phyloP scores from a whole-genome alignment of 2,329 filamentous ascomycete genomes.

The Hirsutella minnesotensis region DNA sequence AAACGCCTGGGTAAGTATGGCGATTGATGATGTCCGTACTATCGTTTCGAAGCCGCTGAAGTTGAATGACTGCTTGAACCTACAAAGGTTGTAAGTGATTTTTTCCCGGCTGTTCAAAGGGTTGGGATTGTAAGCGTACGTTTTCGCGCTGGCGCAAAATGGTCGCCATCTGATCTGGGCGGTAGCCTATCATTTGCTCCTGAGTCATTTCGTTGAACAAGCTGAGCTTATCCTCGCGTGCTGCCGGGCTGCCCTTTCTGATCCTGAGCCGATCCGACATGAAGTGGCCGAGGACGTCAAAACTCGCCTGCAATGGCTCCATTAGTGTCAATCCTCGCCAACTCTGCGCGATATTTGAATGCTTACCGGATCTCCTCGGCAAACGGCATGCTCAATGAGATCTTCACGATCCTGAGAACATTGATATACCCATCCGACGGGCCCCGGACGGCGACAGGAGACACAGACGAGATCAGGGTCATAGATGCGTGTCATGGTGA shows the following conservation, averaged over 20 bases:
- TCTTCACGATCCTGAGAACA: conserved; percentile 54
- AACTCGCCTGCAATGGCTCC: conserved; percentile 12
- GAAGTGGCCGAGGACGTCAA: conserved; percentile 21
- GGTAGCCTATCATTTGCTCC: conserved; percentile 32
- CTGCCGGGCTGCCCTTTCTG: conserved; percentile 27
- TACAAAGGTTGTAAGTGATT: conserved; percentile 6
- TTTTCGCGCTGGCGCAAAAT: conserved; percentile 39
- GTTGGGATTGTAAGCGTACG: conserved; percentile 20
- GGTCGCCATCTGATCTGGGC: conserved; percentile 30
- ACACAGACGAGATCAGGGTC: conserved; percentile 40
- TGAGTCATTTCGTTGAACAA: conserved; percentile 31
- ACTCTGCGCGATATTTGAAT: background rate
- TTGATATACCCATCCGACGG: conserved; percentile 60
- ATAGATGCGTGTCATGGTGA: conserved; percentile 56
- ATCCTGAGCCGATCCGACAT: conserved; percentile 20
- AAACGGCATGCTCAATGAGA: conserved; percentile 18
- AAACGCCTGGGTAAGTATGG: conserved; percentile 6
- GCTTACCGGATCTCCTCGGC: conserved; percentile 9
- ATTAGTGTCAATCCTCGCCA: background rate
- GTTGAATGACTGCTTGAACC: conserved; percentile 20
- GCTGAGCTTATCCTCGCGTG: conserved; percentile 28
- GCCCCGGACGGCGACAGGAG: conserved; percentile 41
- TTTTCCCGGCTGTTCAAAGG: background rate
- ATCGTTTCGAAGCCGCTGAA: conserved; percentile 13
- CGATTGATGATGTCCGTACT: conserved; percentile 10